These are phyloP conservation scores for Cymodocea nodosa DNA, from an alignment of 116 monocot species.

Conservation along the genomic window DNA sequence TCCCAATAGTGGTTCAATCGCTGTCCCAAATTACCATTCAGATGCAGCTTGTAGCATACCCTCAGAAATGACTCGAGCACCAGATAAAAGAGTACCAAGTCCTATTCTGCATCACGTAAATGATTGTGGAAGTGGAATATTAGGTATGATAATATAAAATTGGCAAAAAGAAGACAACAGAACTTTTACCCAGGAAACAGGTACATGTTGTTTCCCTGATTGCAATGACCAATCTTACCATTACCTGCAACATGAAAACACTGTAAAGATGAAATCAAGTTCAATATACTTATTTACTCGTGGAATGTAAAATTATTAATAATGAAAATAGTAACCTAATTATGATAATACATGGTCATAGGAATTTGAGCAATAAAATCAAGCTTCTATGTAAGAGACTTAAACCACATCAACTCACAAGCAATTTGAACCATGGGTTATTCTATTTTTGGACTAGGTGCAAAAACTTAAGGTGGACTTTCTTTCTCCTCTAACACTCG, in stretches of 20 bases:
- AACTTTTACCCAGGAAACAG: conserved; percentile 92
- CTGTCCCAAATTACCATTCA: conserved; percentile 41
- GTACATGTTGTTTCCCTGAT: conserved; percentile 99
- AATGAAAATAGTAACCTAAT: too few relatives aligned
- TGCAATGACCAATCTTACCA: conserved; percentile 83
- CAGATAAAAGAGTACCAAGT: conserved; percentile 92
- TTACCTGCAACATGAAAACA: conserved; percentile 37
- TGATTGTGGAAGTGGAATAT: background rate
- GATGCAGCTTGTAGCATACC: conserved; percentile 99
- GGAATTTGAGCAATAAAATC: too few relatives aligned
- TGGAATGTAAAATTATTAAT: too few relatives aligned
- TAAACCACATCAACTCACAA: too few relatives aligned
- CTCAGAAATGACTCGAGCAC: conserved; percentile 83
- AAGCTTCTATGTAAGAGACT: too few relatives aligned
- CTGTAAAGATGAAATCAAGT: background rate
- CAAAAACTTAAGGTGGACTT: too few relatives aligned
- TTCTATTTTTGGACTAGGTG: too few relatives aligned
- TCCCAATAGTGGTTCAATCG: too few relatives aligned
- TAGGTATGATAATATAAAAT: background rate
- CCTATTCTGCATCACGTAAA: conserved; percentile 52
- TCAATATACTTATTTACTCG: too few relatives aligned
- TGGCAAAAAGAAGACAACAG: background rate
- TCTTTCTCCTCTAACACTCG: too few relatives aligned
- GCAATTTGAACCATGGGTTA: too few relatives aligned
- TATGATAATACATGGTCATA: too few relatives aligned